Evolutionary conservation across 1,284 basidiomycete species (phyloP).

Genomic region (Sporisorium graminicola): DNA sequence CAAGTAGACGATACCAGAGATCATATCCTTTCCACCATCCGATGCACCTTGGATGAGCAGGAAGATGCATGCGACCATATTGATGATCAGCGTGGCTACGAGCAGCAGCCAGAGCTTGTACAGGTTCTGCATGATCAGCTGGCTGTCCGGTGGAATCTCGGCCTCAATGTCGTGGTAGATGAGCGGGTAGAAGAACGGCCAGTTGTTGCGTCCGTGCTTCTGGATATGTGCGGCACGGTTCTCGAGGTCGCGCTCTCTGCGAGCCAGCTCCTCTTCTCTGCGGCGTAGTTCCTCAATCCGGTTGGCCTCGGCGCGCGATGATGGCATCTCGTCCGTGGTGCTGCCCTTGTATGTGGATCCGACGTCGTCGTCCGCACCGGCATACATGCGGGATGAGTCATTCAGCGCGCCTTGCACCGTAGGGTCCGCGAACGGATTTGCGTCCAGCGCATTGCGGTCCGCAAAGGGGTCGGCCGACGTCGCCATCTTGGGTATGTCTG

Average conservation of each 20-base stretch:
- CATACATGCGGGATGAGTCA: conserved; percentile 52
- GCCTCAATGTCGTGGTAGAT: conserved; percentile 91
- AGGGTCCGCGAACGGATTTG: conserved; percentile 71
- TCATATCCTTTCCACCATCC: conserved; percentile 84
- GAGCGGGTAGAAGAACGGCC: conserved; percentile 90
- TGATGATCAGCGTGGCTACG: conserved; percentile 82
- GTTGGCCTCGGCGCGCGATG: conserved; percentile 67
- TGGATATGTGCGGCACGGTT: conserved; percentile 77
- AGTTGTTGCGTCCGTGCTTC: conserved; percentile 86
- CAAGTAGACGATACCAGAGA: conserved; percentile 79
- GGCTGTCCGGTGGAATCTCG: conserved; percentile 87
- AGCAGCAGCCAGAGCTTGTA: conserved; percentile 71
- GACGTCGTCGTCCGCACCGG: conserved; percentile 49
- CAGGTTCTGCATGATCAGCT: conserved; percentile 82
- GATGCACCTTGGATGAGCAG: conserved; percentile 81
- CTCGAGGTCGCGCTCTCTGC: conserved; percentile 79
- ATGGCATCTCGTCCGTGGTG: conserved; percentile 41
- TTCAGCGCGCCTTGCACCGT: conserved; percentile 65
- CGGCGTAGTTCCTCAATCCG: conserved; percentile 77
- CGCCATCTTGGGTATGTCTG: conserved; percentile 27
- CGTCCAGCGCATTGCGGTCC: conserved; percentile 63
- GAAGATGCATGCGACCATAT: conserved; percentile 90
- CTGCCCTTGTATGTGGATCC: conserved; percentile 43
- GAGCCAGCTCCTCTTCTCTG: conserved; percentile 83
- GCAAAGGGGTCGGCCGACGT: conserved; percentile 56